phyloP scores from a whole-genome alignment of 2,329 filamentous ascomycete genomes.

The Dactylellina sp. region DNA sequence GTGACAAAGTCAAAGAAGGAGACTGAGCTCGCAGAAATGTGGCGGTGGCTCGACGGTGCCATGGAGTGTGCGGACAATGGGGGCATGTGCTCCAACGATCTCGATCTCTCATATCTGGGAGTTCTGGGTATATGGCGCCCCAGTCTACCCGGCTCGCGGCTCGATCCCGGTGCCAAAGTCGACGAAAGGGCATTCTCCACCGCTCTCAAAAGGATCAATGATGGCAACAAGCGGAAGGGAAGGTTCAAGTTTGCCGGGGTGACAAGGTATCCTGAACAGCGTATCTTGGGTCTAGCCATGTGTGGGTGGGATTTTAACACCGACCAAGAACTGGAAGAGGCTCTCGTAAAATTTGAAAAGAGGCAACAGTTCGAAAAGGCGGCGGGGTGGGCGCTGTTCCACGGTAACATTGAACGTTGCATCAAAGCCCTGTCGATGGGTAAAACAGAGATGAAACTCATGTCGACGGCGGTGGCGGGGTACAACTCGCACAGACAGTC shows the following conservation, averaged over 20 bases:
- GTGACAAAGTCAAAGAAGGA: constrained; percentile 54
- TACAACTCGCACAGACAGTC: constrained; percentile 59
- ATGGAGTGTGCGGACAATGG: constrained; percentile 74
- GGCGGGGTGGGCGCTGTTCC: constrained; percentile 80
- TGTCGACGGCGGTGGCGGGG: constrained; percentile 61
- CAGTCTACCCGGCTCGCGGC: constrained; percentile 51
- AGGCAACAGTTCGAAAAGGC: constrained; percentile 75
- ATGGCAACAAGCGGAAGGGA: constrained; percentile 73
- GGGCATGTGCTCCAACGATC: constrained; percentile 75
- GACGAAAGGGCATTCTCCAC: constrained; percentile 60
- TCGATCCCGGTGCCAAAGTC: constrained; percentile 58
- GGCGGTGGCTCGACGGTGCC: constrained; percentile 75
- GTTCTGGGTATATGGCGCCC: constrained; percentile 76
- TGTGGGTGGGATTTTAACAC: constrained; percentile 76
- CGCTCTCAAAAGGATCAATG: constrained; percentile 66
- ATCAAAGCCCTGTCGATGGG: constrained; percentile 59
- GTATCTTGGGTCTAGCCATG: constrained; percentile 79
- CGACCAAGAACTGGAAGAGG: constrained; percentile 65
- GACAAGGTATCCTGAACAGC: constrained; percentile 76
- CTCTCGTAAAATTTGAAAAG: constrained; percentile 66
- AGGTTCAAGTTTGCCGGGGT: constrained; percentile 74
- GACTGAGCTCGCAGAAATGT: constrained; percentile 78
- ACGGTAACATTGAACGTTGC: constrained; percentile 68
- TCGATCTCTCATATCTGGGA: constrained; percentile 82
- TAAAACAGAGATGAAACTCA: constrained; percentile 60